A percentile compares a stretch with the other conserved stretches of the same genome.
Evolutionary conservation across 169 alveolate genomes (phyloP).

Genomic region (Plasmodium relictum): DNA sequence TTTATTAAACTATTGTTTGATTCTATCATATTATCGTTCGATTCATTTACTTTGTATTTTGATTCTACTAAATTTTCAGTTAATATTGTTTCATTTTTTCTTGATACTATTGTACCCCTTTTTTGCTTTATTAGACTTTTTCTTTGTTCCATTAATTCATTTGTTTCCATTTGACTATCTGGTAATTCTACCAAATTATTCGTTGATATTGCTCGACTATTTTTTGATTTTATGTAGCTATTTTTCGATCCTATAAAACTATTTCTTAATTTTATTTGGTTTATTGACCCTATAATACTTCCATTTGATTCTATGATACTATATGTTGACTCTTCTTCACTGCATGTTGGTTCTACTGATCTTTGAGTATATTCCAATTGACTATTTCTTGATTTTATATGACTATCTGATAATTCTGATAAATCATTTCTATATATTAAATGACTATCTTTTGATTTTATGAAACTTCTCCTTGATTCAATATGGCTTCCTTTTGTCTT

Average conservation of each 20-base stretch:
- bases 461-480: slow-evolving; percentile 21
- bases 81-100: slow-evolving; percentile 1
- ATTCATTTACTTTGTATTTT: background rate
- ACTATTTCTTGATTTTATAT: background rate
- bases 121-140: slow-evolving; percentile 9
- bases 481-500: slow-evolving; percentile 13
- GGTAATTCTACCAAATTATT: background rate
- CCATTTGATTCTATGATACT: slow-evolving; percentile 1
- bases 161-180: background rate
- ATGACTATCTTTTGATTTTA: slow-evolving; percentile 2
- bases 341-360: background rate
- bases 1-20: background rate
- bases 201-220: background rate
- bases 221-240: slow-evolving; percentile 4
- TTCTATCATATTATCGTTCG: slow-evolving; percentile 10
- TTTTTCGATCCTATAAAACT: background rate
- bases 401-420: background rate
- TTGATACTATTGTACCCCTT: background rate
- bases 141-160: background rate
- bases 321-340: background rate
- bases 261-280: no score
- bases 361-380: slow-evolving; percentile 4
- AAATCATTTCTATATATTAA: background rate
- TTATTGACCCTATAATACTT: background rate
- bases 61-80: slow-evolving; percentile 21